Percentiles rank a stretch among this genome's conserved stretches.
phyloP scores from a whole-genome alignment of 139 green algal species.

The Closterium sp. region DNA sequence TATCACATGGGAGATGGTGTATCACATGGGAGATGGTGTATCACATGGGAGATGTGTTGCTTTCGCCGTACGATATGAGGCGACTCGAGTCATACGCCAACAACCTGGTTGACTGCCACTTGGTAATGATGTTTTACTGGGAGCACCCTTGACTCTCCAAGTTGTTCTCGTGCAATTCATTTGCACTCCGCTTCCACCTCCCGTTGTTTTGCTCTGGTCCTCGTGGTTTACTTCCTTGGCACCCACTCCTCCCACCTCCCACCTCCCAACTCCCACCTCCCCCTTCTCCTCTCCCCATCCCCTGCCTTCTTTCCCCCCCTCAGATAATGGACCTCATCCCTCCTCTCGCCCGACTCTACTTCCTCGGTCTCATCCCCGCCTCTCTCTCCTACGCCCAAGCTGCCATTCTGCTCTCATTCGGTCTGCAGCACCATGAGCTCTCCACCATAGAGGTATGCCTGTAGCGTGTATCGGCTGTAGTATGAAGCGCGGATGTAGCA shows the following conservation, averaged over 20 bases:
- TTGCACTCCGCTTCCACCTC: too few species aligned
- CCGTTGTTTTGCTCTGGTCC: too few species aligned
- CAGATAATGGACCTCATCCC: slow-evolving; percentile 61
- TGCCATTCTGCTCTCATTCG: slow-evolving; percentile 76
- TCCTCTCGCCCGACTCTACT: slow-evolving; percentile 75
- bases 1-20: too few species aligned
- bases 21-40: too few species aligned
- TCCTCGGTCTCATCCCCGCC: slow-evolving; percentile 72
- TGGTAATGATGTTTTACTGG: slow-evolving; percentile 46
- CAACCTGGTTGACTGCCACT: slow-evolving; percentile 93
- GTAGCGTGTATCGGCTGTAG: too few species aligned
- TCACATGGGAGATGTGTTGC: too few species aligned
- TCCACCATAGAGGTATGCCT: not conserved
- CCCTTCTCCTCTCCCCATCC: not conserved
- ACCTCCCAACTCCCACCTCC: not conserved
- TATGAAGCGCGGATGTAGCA: too few species aligned
- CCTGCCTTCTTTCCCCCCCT: not conserved
- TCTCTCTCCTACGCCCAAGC: slow-evolving; percentile 81
- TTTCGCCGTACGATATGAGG: slow-evolving; percentile 78
- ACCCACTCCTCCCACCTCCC: slow-evolving; percentile 54
- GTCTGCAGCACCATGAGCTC: slow-evolving; percentile 72
- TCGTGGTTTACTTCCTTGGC: not conserved
- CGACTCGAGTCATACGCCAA: slow-evolving; percentile 87
- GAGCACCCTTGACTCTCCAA: too few species aligned
- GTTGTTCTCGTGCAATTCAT: too few species aligned